Evolutionary conservation across 1,284 basidiomycete genomes (phyloP).

Genomic region (Schizophyllum amplum): DNA sequence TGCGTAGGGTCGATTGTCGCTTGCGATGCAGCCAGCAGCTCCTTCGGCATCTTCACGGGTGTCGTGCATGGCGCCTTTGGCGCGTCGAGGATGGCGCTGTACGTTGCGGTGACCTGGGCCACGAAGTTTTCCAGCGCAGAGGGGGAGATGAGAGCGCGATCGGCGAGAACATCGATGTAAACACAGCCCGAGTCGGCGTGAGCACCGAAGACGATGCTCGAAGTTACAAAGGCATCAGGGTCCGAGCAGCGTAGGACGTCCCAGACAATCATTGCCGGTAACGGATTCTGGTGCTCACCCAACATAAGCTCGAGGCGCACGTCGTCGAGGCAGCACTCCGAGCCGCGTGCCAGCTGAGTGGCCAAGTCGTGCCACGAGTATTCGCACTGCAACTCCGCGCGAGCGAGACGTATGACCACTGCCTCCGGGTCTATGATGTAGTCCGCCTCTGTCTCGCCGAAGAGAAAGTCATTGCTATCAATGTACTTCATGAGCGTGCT

Average conservation of each 20-base stretch:
- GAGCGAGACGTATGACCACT: not conserved
- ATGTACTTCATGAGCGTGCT: slow-evolving; percentile 6
- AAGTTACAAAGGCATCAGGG: slow-evolving; percentile 2
- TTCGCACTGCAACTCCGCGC: not conserved
- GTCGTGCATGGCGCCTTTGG: not conserved
- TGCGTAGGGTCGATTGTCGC: slow-evolving; percentile 1
- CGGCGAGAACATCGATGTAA: slow-evolving; percentile 2
- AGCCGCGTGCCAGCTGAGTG: not conserved
- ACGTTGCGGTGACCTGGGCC: slow-evolving; percentile 2
- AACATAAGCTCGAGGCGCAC: slow-evolving; percentile 4
- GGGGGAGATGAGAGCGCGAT: not conserved
- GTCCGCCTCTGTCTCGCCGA: slow-evolving; percentile 3
- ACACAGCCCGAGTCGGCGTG: not conserved
- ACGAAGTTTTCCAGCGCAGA: slow-evolving; percentile 5
- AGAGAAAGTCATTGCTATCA: slow-evolving; percentile 6
- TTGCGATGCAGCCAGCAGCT: slow-evolving; percentile 5
- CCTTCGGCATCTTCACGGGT: slow-evolving; percentile 3
- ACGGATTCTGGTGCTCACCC: slow-evolving; percentile 4
- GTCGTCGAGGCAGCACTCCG: slow-evolving; percentile 7
- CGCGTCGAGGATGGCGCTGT: not conserved
- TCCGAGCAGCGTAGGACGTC: not conserved
- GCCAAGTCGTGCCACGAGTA: not conserved
- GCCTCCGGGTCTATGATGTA: slow-evolving; percentile 2
- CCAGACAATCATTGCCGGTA: slow-evolving; percentile 9
- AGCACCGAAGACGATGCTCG: slow-evolving; percentile 6